phyloP scores from a whole-genome alignment of 1,139 yeast species.

The Kodamaea alishanica region DNA sequence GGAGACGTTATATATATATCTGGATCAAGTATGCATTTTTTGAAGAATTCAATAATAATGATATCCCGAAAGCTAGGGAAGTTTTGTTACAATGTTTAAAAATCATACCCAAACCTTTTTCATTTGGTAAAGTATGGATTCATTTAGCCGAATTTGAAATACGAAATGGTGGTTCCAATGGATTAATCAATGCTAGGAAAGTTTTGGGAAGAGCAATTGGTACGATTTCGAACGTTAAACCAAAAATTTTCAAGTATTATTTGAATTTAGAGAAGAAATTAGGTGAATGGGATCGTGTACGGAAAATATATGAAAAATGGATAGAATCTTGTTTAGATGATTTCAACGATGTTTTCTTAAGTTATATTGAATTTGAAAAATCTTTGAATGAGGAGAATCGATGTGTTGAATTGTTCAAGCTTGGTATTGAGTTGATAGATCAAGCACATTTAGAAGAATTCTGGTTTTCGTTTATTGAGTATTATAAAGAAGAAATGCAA shows the following conservation, averaged over 20 bases:
- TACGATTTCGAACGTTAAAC: constrained; percentile 45
- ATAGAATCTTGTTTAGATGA: constrained; percentile 50
- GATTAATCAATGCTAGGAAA: constrained; percentile 55
- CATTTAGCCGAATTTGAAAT: constrained; percentile 70
- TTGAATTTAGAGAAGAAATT: constrained; percentile 53
- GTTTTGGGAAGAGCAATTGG: constrained; percentile 75
- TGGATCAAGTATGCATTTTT: constrained; percentile 68
- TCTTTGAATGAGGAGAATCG: constrained; percentile 69
- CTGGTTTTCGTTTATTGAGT: constrained; percentile 43
- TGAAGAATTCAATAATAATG: constrained; percentile 51
- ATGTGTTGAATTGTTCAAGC: constrained; percentile 55
- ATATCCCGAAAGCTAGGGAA: constrained; percentile 45
- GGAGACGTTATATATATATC: constrained; percentile 68
- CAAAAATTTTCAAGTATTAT: constrained; percentile 58
- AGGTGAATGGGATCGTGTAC: constrained; percentile 75
- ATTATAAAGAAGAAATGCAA: constrained; percentile 55
- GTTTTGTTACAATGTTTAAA: constrained; percentile 50
- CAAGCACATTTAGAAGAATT: constrained; percentile 1
- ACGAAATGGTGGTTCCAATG: constrained; percentile 41
- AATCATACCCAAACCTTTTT: constrained; percentile 52
- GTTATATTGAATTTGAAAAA: constrained; percentile 66
- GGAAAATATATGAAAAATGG: constrained; percentile 67
- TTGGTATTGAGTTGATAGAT: constrained; percentile 37
- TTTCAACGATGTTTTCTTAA: constrained; percentile 44
- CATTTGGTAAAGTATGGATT: constrained; percentile 76